These are phyloP conservation scores for Cutaneotrichosporon dermatis DNA, from an alignment of 1,284 basidiomycete species.

Conservation along the genomic window DNA sequence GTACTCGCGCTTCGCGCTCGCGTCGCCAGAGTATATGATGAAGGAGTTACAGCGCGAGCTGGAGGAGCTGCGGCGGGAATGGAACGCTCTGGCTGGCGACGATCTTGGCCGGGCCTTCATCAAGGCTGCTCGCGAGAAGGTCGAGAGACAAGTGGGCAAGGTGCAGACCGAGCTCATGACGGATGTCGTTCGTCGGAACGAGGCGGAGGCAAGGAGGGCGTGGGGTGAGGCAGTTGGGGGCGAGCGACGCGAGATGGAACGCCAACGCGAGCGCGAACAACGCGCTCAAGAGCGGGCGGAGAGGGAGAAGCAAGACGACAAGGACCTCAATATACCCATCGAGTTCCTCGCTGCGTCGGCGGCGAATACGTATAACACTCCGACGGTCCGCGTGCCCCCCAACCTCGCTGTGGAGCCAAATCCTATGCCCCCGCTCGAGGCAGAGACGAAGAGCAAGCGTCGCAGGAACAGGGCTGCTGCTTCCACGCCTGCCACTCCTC, in stretches of 20 bases:
- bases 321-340: constrained; percentile 10
- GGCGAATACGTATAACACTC: background rate
- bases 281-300: constrained; percentile 30
- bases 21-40: constrained; percentile 77
- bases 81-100: constrained; percentile 65
- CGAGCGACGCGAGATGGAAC: constrained; percentile 47
- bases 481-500: background rate
- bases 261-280: constrained; percentile 47
- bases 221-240: constrained; percentile 42
- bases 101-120: constrained; percentile 75
- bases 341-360: constrained; percentile 12
- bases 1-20: constrained; percentile 94
- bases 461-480: constrained; percentile 27
- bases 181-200: constrained; percentile 43
- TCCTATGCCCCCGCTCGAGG: constrained; percentile 30
- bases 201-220: constrained; percentile 37
- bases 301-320: constrained; percentile 12
- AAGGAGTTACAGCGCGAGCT: constrained; percentile 69
- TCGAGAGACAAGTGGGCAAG: constrained; percentile 71
- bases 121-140: constrained; percentile 68
- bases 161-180: constrained; percentile 66
- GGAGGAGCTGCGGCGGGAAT: constrained; percentile 57
- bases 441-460: constrained; percentile 19
- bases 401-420: constrained; percentile 38
- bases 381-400: constrained; percentile 33